Percentiles rank a stretch among this genome's conserved stretches.
These are phyloP conservation scores for Corymbia citriodora DNA, from an alignment of 441 rosid species.

Conservation along the genomic window DNA sequence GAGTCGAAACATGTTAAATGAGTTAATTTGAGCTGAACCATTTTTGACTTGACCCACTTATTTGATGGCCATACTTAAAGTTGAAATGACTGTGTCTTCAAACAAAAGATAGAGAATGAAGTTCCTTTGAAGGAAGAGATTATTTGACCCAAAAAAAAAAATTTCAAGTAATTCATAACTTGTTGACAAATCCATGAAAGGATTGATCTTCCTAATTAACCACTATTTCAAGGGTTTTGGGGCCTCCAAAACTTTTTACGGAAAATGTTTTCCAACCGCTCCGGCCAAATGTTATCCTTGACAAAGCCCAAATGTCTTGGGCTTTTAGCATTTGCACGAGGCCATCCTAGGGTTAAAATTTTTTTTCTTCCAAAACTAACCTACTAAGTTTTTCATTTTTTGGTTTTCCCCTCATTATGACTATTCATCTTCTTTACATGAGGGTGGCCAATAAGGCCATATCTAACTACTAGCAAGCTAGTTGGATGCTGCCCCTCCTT, in stretches of 20 bases:
- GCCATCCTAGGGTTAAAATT: too few relatives aligned
- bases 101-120: background rate
- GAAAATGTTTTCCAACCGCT: too few relatives aligned
- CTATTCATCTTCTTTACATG: background rate
- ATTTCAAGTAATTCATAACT: background rate
- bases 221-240: background rate
- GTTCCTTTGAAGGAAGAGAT: background rate
- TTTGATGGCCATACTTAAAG: background rate
- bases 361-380: too few relatives aligned
- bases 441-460: rapidly evolving
- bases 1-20: rapidly evolving
- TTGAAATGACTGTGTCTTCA: background rate
- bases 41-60: rapidly evolving
- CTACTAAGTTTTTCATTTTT: too few relatives aligned
- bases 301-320: too few relatives aligned
- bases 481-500: rapidly evolving
- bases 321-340: too few relatives aligned
- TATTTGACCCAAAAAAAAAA: too few relatives aligned
- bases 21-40: rapidly evolving
- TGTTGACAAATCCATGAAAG: background rate
- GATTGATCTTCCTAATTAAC: background rate
- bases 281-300: background rate
- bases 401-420: background rate
- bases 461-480: rapidly evolving
- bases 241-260: too few relatives aligned